Conservation (phyloP, 2,329 filamentous ascomycete genomes). For the Sporothrix inflata region DNA sequence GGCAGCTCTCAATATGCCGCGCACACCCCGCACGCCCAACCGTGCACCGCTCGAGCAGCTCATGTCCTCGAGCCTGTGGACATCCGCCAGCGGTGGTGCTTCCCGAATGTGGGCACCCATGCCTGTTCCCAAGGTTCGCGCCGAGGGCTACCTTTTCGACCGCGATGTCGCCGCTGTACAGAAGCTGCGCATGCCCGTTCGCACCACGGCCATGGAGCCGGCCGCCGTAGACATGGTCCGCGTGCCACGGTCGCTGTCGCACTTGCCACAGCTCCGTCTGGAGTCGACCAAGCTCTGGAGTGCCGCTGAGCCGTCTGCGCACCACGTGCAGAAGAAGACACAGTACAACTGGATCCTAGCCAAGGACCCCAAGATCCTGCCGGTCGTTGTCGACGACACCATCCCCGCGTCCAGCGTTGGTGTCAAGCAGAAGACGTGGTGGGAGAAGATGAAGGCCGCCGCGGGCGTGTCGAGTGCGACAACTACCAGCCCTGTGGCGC, state of each 20-base stretch:
- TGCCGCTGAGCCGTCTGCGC: not conserved
- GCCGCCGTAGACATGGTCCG: constrained; percentile 41
- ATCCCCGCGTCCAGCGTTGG: constrained; percentile 28
- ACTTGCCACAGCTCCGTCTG: constrained; percentile 38
- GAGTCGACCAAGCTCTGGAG: constrained; percentile 39
- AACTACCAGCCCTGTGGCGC: not conserved
- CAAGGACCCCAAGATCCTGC: constrained; percentile 15
- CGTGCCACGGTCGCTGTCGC: constrained; percentile 36
- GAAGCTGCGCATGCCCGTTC: constrained; percentile 27
- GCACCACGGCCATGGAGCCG: constrained; percentile 34
- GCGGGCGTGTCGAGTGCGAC: not conserved
- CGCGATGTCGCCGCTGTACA: constrained; percentile 25
- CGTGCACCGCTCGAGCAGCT: constrained; percentile 3
- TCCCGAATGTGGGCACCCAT: constrained; percentile 28
- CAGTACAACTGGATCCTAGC: constrained; percentile 40
- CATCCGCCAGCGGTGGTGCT: not conserved
- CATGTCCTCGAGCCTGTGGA: constrained; percentile 28
- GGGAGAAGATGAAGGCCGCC: constrained; percentile 33
- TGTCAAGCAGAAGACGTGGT: constrained; percentile 32
- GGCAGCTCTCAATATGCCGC: constrained; percentile 39
- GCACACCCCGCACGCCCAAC: constrained; percentile 35
- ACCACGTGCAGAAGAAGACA: constrained; percentile 11
- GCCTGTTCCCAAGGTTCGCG: constrained; percentile 17
- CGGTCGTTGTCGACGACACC: constrained; percentile 24
- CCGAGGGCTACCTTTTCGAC: constrained; percentile 30